These are phyloP conservation scores for Leishmania braziliensis DNA, from an alignment of 208 protist genomes.

Conservation along the genomic window DNA sequence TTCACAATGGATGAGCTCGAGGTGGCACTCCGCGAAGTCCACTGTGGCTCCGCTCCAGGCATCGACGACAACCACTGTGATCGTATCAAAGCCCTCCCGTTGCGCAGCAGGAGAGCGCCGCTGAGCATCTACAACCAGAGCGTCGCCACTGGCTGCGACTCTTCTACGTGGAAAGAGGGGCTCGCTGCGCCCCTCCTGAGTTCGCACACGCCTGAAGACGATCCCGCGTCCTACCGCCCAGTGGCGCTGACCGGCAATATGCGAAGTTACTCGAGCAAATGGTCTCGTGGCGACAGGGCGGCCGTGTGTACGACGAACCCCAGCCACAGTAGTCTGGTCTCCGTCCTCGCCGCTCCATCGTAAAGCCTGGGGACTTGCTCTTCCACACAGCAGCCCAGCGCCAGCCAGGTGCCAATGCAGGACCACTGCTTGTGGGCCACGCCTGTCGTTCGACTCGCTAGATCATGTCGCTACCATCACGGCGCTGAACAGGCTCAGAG, in stretches of 20 bases:
- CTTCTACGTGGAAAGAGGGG: background rate
- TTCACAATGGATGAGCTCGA: background rate
- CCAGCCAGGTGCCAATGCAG: background rate
- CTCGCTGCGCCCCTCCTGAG: background rate
- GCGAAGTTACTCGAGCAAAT: background rate
- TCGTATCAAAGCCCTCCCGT: background rate
- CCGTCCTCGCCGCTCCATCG: background rate
- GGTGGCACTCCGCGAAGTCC: background rate
- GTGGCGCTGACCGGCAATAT: background rate
- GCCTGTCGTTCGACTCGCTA: background rate
- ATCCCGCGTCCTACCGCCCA: too few relatives aligned
- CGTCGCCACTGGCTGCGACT: background rate
- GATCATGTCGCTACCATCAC: background rate
- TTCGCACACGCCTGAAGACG: background rate
- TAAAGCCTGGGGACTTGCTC: background rate
- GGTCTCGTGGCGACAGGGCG: background rate
- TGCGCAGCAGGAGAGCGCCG: background rate
- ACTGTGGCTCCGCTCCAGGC: background rate
- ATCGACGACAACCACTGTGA: background rate
- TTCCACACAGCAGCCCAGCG: background rate
- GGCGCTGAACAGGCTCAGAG: background rate
- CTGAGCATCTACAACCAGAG: background rate
- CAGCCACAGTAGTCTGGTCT: background rate
- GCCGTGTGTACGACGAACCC: background rate
- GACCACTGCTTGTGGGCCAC: background rate